Evolutionary conservation across 2,329 filamentous ascomycete genomes (phyloP).

Genomic region (Hypoxylon sp.): DNA sequence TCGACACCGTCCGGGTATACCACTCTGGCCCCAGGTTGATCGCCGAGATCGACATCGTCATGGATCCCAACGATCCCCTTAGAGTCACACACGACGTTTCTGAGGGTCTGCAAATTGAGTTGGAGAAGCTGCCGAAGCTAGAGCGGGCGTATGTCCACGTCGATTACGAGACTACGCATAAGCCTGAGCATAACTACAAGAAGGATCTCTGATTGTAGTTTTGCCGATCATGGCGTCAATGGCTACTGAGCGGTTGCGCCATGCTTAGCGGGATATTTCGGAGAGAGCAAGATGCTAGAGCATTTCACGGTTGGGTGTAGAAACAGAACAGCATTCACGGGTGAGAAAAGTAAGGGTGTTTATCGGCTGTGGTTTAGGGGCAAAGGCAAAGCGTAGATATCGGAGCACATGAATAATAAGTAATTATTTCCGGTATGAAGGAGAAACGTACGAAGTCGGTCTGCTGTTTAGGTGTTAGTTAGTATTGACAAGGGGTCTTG

Average conservation of each 20-base stretch:
- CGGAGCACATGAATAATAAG: not conserved
- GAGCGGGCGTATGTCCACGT: slow-evolving; percentile 97
- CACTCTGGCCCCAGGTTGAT: slow-evolving; percentile 90
- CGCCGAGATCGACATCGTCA: slow-evolving; percentile 96
- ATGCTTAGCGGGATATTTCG: not conserved
- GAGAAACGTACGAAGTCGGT: not conserved
- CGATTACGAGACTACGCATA: slow-evolving; percentile 96
- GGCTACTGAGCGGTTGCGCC: not conserved
- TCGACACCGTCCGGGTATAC: slow-evolving; percentile 96
- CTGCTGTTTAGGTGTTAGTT: not conserved
- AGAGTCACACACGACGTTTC: slow-evolving; percentile 91
- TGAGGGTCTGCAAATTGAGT: slow-evolving; percentile 92
- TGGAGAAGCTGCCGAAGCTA: slow-evolving; percentile 91
- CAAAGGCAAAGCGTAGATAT: not conserved
- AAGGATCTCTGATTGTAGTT: slow-evolving; percentile 66
- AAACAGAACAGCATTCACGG: not conserved
- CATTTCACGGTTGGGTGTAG: not conserved
- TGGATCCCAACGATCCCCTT: slow-evolving; percentile 82
- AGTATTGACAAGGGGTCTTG: not conserved
- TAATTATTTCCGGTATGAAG: slow-evolving; percentile 5
- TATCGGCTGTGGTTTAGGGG: not conserved
- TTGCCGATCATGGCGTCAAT: not conserved
- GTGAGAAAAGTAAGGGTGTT: not conserved
- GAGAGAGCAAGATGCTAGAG: not conserved
- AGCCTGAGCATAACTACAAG: slow-evolving; percentile 82